Evolutionary conservation across 208 protist genomes (phyloP), one percentile per base, ranked within the genome.

Genomic region (Leishmania turanica): DNA sequence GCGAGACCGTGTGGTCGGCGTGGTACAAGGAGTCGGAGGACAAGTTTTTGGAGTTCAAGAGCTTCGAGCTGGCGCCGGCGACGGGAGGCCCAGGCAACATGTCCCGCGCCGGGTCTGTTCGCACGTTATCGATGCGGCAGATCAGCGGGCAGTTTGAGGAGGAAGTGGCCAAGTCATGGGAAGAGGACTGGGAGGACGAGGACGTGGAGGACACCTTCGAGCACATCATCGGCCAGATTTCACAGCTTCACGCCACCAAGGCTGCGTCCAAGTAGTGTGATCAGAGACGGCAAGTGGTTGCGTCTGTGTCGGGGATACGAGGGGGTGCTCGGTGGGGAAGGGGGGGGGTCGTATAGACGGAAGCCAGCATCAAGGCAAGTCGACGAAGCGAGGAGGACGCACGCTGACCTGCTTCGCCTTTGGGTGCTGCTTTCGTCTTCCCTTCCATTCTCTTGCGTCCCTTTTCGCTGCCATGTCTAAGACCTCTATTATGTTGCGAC

Each of bases 131-230:
- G 74, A 91, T 91, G 70, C 92, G 95, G 11, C 92, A 96, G 82
- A 95, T 98, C 81, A 95, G 90, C 71, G 95, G 95, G 17, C 95
- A 96, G 84, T 98, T 98, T 66, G 95, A 98, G 51, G 93, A 96
- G 58, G 95, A 98, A 84, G 95, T 98, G 71, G 84, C 91, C 77
- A 95, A 96, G 85, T 93, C 89, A 54, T 98, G 93, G 92, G 93
- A 98, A 75, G 95, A 98, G 87, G 95, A 98, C 80, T 98, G 95
- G 95, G 95, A 98, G 81, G 95, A 98, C 85, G 95, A 98, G 79
- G 95, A 98, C 74, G 85, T 96, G n/a, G 93, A 96, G 78, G 95
- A 98, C 85, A 98, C 95, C 60, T 96, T 96, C 76, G 95, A 98
- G 74, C 78, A 89, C 34, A 93, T 96, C 60, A 98, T 98, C 87